Conservation (phyloP, 2,329 filamentous ascomycete genomes). For the Ophiostoma sp. region DNA sequence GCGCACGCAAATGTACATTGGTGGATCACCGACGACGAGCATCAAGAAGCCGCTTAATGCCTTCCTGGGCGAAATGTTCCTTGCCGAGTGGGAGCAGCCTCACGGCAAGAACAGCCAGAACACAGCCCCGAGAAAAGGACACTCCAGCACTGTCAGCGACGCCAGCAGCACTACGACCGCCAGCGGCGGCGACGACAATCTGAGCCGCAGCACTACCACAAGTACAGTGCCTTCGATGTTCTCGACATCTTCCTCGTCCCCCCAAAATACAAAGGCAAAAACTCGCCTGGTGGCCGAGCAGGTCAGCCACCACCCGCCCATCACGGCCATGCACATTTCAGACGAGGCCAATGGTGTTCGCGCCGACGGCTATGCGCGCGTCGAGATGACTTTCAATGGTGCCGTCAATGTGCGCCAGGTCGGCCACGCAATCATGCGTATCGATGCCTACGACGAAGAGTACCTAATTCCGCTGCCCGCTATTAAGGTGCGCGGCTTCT, state of each 20-base stretch:
- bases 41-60: constrained; percentile 52
- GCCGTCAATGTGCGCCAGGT: constrained; percentile 47
- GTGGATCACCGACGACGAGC: constrained; percentile 41
- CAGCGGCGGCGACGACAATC: background rate
- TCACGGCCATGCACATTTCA: constrained; percentile 48
- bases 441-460: constrained; percentile 47
- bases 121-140: constrained; percentile 14
- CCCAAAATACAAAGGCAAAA: constrained; percentile 19
- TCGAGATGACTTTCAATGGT: constrained; percentile 49
- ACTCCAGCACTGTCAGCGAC: background rate
- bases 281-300: constrained; percentile 43
- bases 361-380: constrained; percentile 47
- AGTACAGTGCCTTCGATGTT: constrained; percentile 11
- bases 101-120: constrained; percentile 25
- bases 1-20: constrained; percentile 45
- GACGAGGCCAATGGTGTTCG: constrained; percentile 41
- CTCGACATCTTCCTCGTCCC: background rate
- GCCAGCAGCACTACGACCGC: background rate
- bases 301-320: constrained; percentile 50
- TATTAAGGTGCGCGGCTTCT: constrained; percentile 44
- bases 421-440: constrained; percentile 45
- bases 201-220: background rate
- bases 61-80: constrained; percentile 48
- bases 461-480: constrained; percentile 47
- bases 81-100: constrained; percentile 37